phyloP scores from a whole-genome alignment of 495 filamentous ascomycete species.

The Diplogelasinospora grovesii region DNA sequence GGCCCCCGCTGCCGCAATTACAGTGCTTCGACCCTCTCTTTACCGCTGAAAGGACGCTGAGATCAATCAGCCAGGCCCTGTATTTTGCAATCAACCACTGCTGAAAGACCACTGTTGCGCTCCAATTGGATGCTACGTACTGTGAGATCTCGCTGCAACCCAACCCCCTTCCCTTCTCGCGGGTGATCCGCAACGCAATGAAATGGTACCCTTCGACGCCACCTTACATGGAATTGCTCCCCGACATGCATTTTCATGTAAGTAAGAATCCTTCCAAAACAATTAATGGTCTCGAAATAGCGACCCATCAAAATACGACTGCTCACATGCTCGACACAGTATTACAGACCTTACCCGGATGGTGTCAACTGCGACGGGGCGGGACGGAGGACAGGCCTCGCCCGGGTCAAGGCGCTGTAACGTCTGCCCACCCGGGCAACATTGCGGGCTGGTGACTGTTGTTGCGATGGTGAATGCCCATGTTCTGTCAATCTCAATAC shows the following conservation, averaged over 20 bases:
- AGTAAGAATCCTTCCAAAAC: slow-evolving; percentile 3
- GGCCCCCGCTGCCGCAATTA: slow-evolving; percentile 2
- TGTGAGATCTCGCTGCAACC: slow-evolving; percentile 8
- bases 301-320: neutral
- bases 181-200: neutral
- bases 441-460: no score
- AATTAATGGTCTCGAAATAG: slow-evolving; percentile 4
- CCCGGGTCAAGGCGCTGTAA: no score
- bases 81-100: no score
- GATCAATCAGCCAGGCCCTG: neutral
- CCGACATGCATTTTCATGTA: slow-evolving; percentile 4
- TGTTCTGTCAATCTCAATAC: no score
- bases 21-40: slow-evolving; percentile 7
- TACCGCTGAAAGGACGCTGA: neutral
- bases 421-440: no score
- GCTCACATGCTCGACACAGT: neutral
- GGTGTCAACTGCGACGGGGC: no score
- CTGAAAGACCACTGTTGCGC: slow-evolving; percentile 3
- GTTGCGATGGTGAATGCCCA: no score
- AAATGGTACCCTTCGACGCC: slow-evolving; percentile 2
- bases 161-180: no score
- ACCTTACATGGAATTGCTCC: slow-evolving; percentile 4
- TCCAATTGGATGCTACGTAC: neutral
- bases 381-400: no score
- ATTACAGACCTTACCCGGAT: neutral